phyloP scores from a whole-genome alignment of 371 early-diverging fungal genomes.

The Syncephalis plumigaleata region DNA sequence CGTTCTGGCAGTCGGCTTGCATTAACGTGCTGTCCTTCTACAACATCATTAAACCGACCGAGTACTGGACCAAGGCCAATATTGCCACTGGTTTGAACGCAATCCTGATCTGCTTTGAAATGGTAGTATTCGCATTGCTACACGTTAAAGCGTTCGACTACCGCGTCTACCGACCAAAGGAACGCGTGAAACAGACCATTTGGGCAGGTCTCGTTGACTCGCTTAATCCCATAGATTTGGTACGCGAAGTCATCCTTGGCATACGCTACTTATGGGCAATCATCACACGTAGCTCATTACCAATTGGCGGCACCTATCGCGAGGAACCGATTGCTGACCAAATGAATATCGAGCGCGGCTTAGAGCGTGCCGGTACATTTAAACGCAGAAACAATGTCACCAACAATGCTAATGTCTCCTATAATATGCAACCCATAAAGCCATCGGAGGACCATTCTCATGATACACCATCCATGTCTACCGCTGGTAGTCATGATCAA shows the following conservation, averaged over 20 bases:
- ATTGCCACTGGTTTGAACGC: constrained; percentile 31
- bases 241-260: constrained; percentile 14
- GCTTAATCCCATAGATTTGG: constrained; percentile 10
- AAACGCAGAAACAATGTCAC: no score
- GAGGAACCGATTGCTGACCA: no score
- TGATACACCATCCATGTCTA: no score
- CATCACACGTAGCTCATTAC: no score
- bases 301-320: no score
- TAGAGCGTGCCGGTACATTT: no score
- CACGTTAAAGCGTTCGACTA: constrained; percentile 36
- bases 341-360: no score
- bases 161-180: constrained; percentile 10
- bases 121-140: constrained; percentile 39
- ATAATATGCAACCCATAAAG: no score
- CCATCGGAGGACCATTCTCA: no score
- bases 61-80: constrained; percentile 20
- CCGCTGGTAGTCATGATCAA: no score
- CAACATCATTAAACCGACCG: constrained; percentile 14
- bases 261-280: constrained; percentile 9
- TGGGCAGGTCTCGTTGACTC: constrained; percentile 2
- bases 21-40: constrained; percentile 10
- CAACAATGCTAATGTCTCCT: no score
- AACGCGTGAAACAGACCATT: background rate
- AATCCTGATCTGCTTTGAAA: constrained; percentile 38
- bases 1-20: constrained; percentile 15